Conservation (phyloP, 306 rosid genomes). For the Gillenia trifoliata region DNA sequence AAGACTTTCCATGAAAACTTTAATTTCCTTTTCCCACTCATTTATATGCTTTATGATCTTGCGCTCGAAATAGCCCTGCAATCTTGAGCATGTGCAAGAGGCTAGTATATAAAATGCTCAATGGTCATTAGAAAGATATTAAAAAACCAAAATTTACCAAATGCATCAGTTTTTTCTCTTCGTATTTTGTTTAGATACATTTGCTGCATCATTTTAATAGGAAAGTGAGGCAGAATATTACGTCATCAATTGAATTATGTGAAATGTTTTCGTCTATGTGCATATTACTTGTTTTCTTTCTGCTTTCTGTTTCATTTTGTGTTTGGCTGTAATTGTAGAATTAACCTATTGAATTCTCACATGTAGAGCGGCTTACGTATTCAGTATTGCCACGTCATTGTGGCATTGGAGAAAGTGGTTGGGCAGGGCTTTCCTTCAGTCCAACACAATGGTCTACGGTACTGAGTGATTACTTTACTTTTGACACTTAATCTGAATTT, state of each 20-base stretch:
- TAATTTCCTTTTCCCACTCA: not conserved
- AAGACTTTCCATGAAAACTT: not conserved
- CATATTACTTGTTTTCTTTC: constrained; percentile 1
- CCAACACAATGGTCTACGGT: constrained; percentile 70
- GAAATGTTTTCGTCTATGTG: not conserved
- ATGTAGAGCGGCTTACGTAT: constrained; percentile 66
- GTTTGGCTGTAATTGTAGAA: constrained; percentile 17
- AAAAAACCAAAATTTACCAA: too few species aligned
- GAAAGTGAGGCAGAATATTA: not conserved
- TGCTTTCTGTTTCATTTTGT: constrained; percentile 1
- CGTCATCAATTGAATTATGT: not conserved
- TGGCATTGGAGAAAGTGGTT: constrained; percentile 82
- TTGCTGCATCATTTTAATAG: not conserved
- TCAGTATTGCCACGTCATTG: constrained; percentile 66
- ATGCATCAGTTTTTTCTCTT: not conserved
- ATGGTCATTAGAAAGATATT: not conserved
- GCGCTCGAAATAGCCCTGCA: not conserved
- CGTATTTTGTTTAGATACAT: not conserved
- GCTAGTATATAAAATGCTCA: not conserved
- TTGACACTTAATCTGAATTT: not conserved
- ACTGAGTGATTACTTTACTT: constrained; percentile 21
- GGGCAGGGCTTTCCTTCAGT: constrained; percentile 91
- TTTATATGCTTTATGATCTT: not conserved
- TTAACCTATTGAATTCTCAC: constrained; percentile 37
- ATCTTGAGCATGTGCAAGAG: not conserved